These are phyloP conservation scores for Phanerochaete carnosa DNA, from an alignment of 768 basidiomycete genomes.

Conservation along the genomic window DNA sequence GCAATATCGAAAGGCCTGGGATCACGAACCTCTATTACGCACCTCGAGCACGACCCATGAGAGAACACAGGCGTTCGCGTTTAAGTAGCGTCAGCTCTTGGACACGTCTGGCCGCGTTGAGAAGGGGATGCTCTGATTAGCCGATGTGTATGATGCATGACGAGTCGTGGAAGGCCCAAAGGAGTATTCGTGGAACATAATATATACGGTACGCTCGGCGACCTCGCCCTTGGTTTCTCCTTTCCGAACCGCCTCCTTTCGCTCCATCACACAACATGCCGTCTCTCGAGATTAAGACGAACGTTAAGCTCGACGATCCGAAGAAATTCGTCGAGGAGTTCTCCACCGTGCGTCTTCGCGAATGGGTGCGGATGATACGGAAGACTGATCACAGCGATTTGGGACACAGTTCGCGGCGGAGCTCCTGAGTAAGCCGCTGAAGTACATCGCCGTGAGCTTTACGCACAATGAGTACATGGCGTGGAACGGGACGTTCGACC, in stretches of 20 bases:
- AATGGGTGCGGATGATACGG: neutral
- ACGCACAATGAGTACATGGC: constrained; percentile 57
- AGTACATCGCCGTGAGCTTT: constrained; percentile 51
- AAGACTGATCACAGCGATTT: neutral
- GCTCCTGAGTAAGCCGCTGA: constrained; percentile 52
- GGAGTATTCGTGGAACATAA: no score
- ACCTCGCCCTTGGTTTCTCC: neutral
- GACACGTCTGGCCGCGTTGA: no score
- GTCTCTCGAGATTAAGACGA: constrained; percentile 35
- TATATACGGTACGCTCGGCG: neutral
- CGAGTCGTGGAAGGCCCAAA: no score
- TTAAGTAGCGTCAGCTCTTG: no score
- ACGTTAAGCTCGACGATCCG: constrained; percentile 33
- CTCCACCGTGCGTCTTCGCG: constrained; percentile 42
- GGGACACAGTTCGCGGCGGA: constrained; percentile 50
- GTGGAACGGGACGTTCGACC: constrained; percentile 62
- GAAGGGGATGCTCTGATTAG: no score
- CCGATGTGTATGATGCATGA: no score
- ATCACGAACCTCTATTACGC: no score
- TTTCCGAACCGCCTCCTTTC: neutral
- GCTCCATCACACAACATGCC: constrained; percentile 29
- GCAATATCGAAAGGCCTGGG: no score
- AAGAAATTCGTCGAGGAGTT: constrained; percentile 45
- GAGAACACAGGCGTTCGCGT: no score
- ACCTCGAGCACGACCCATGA: no score